Conservation (phyloP, 2,329 filamentous ascomycete genomes). For the Purpureocillium takamizusanense region DNA sequence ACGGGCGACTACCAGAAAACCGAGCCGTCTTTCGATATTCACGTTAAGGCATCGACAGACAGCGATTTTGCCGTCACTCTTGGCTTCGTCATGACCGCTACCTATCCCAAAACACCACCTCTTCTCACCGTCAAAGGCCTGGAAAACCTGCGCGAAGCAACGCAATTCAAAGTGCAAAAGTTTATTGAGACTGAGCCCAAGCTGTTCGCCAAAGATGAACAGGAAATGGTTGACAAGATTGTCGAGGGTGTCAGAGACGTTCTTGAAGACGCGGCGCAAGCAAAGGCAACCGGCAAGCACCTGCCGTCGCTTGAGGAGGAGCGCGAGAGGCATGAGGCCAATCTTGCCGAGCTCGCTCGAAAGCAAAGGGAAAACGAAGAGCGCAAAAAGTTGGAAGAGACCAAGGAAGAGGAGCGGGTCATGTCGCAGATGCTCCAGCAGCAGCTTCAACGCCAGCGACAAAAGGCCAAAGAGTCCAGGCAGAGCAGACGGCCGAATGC, state of each 20-base stretch:
- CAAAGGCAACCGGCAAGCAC: constrained; percentile 64
- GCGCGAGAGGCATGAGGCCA: constrained; percentile 71
- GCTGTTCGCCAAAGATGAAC: constrained; percentile 39
- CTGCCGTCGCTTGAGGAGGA: constrained; percentile 86
- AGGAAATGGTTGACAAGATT: constrained; percentile 56
- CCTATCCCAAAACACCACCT: constrained; percentile 80
- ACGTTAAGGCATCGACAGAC: constrained; percentile 64
- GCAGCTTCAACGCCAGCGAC: constrained; percentile 59
- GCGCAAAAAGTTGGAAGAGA: constrained; percentile 44
- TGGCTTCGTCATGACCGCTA: constrained; percentile 75
- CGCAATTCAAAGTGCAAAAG: constrained; percentile 60
- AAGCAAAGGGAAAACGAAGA: constrained; percentile 45
- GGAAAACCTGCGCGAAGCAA: constrained; percentile 57
- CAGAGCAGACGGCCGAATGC: constrained; percentile 45
- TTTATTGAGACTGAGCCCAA: constrained; percentile 51
- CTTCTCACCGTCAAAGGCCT: constrained; percentile 59
- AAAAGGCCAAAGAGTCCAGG: constrained; percentile 54
- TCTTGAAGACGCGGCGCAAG: constrained; percentile 76
- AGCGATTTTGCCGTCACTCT: constrained; percentile 62
- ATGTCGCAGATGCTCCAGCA: constrained; percentile 64
- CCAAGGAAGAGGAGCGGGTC: constrained; percentile 59
- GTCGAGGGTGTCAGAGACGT: constrained; percentile 63
- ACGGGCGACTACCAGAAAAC: constrained; percentile 49
- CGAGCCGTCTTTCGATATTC: constrained; percentile 75
- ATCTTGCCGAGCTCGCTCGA: constrained; percentile 51